Evolutionary conservation across 306 rosid genomes (phyloP).

Genomic region (Cajanus cajan): DNA sequence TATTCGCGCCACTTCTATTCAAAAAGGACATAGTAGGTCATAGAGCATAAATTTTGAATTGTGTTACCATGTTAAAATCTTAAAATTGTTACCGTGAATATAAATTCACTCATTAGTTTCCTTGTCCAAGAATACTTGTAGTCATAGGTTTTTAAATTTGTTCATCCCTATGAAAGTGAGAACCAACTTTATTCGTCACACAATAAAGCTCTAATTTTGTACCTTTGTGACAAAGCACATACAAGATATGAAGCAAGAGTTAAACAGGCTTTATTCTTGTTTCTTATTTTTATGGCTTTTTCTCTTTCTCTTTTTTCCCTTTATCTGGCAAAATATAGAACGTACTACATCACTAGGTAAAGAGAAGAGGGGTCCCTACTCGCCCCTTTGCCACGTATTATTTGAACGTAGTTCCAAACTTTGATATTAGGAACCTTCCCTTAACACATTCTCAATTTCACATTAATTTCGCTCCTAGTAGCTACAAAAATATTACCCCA

Average conservation of each 20-base stretch:
- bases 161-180: neutral
- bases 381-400: neutral
- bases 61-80: neutral
- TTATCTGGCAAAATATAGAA: neutral
- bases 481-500: no score
- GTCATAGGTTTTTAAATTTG: neutral
- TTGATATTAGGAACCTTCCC: constrained; percentile 22
- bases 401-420: constrained; percentile 10
- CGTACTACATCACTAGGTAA: neutral
- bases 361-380: neutral
- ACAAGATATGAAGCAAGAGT: constrained; percentile 11
- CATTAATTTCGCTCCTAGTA: neutral
- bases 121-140: neutral
- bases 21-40: neutral
- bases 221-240: constrained; percentile 16
- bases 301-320: neutral
- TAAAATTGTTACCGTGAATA: neutral
- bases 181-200: constrained; percentile 28
- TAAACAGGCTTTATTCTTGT: constrained; percentile 18
- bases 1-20: neutral
- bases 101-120: neutral
- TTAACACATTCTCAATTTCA: constrained; percentile 2
- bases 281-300: neutral
- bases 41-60: neutral
- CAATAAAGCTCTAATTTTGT: neutral